Percentiles rank a stretch among this genome's conserved stretches.
These are phyloP conservation scores for Rhytidiadelphus loreus DNA, from an alignment of 225 moss, liverwort and hornwort genomes.

Conservation along the genomic window DNA sequence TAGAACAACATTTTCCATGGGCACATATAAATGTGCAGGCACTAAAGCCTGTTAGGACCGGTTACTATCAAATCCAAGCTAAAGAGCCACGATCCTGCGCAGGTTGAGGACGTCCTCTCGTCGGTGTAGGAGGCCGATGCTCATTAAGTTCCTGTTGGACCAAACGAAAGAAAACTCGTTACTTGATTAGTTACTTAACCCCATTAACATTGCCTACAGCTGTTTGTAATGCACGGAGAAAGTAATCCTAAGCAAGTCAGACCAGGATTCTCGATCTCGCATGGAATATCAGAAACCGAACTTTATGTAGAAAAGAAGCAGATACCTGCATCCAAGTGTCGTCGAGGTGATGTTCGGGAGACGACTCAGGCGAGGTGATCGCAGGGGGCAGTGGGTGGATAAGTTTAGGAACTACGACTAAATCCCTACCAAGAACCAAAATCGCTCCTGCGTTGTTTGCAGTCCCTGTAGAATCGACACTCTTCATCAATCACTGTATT, in stretches of 20 bases:
- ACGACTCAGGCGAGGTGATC: conserved; percentile 74
- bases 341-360: conserved; percentile 82
- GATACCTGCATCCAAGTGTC: conserved; percentile 96
- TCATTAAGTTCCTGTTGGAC: conserved; percentile 67
- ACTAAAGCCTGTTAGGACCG: not conserved
- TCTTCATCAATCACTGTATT: not conserved
- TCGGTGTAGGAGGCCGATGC: conserved; percentile 88
- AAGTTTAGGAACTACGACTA: conserved; percentile 96
- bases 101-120: conserved; percentile 79
- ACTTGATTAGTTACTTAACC: not conserved
- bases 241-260: not conserved
- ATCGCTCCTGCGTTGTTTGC: conserved; percentile 99
- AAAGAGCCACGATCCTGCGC: conserved; percentile 75
- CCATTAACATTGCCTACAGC: not conserved
- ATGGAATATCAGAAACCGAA: not conserved
- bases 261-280: not conserved
- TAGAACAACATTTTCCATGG: conserved; percentile 15
- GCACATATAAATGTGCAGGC: conserved; percentile 19
- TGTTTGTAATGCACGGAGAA: not conserved
- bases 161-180: not conserved
- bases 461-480: conserved; percentile 38
- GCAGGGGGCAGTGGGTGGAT: conserved; percentile 94
- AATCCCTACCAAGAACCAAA: conserved; percentile 87
- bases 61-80: conserved; percentile 68
- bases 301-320: not conserved